Base-by-base conservation (phyloP, 1,284 basidiomycete genomes). In the Agroathelia rolfsii region DNA sequence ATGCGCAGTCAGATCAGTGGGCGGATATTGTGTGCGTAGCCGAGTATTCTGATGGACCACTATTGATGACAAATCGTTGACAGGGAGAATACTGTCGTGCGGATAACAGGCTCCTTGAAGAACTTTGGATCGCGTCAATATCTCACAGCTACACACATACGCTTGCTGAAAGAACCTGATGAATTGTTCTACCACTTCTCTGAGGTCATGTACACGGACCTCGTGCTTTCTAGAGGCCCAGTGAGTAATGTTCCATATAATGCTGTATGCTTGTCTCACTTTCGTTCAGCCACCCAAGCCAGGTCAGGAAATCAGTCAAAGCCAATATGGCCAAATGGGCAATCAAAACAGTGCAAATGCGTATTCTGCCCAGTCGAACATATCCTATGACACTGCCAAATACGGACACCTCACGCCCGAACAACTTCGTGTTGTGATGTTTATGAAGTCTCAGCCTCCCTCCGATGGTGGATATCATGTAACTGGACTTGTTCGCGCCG, bases 61-160 rank as follows among this genome's bases (percentile, higher is more conserved):
- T 8, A 14, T 9, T 14, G 9, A 28, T 35, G 13, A n/a, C 24
- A 17, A 18, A n/a, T 36, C 17, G 28, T 23, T 8, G 21, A 13
- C 41, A 92, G 89, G 30, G 78, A 85, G 54, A 69, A 77, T 28
- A 66, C 64, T 23, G 93, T 85, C 51, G 78, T 94, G 23, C 76
- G 86, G n/a, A 75, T 95, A 15, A 72, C 86, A 22, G 95, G 94
- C n/a, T 69, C 67, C n/a, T 58, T 97, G 44, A 96, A 96, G 56
- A 69, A 68, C 5, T 96, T 95, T 55, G 75, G 76, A 25, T 76
- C 70, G 45, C 93, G 88, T 56, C 69, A 78, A 47, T 86, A 87
- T 51, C 69, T 96, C 49, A 84, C 83, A 36, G 77, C 82, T 5
- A 74, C 67, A 22, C 71, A 80, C 43, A 73, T 96, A 42, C 75